Evolutionary conservation across 2,329 filamentous ascomycete genomes (phyloP), one percentile per base, ranked within the genome.

Genomic region (Colletotrichum spaethianum): DNA sequence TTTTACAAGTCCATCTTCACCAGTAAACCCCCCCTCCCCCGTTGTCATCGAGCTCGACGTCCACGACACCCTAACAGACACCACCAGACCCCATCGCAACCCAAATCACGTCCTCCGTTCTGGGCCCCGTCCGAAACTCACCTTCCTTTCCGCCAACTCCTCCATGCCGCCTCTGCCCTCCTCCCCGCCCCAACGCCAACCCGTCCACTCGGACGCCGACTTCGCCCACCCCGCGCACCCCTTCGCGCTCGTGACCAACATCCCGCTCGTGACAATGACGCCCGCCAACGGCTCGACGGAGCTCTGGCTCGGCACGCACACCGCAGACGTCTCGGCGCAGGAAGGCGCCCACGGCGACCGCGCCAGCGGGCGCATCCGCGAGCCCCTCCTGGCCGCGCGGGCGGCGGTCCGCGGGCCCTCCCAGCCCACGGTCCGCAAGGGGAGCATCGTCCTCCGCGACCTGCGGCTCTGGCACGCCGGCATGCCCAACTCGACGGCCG

Each of bases 391-490:
- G 0, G 82, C 81, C 2, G 77, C 81, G 61, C 81, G 85, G 7
- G 71, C 80, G 2, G 67, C 75, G 4, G 74, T 81, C 2, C 78
- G 84, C 8, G 82, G 85, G 7, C 87, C 87, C 0, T 77, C 84
- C 14, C 89, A 91, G 75, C 87, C 88, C 0, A 67, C 79, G 3
- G 83, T 90, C 0, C 82, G 82, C 44, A 89, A 89, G 75, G 89
- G 90, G 0, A 86, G 87, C 48, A 77, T 92, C 28, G 82, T 91
- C 44, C 76, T 92, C 38, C 83, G 91, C 2, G 90, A 92, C 76
- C 78, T 92, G 64, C 81, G 90, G 31, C 83, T 91, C 6, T 92
- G 90, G 90, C 90, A 92, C 77, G 89, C 88, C 0, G 90, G 90
- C 0, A 90, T 91, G 86, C 89, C 89, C 1, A 92, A 92, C 74